Percentiles rank a stretch among this genome's conserved stretches.
phyloP scores from a whole-genome alignment of 2,329 filamentous ascomycete genomes.

The Tolypocladium capitatum region DNA sequence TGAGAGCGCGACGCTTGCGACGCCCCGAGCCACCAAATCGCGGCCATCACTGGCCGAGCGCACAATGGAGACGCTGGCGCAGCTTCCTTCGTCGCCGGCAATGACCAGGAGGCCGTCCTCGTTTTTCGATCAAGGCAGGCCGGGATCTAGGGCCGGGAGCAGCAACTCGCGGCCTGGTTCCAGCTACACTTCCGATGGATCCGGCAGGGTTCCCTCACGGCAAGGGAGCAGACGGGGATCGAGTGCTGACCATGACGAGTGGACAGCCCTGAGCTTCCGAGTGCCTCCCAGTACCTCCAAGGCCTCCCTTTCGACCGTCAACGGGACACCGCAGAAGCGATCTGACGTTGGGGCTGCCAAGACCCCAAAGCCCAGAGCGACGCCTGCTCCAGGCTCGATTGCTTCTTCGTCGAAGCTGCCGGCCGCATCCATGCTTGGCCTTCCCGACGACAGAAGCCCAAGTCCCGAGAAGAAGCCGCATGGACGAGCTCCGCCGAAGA shows the following conservation, averaged over 20 bases:
- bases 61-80: conserved; percentile 72
- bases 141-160: conserved; percentile 33
- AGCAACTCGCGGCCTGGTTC: conserved; percentile 38
- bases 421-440: conserved; percentile 9
- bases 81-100: conserved; percentile 65
- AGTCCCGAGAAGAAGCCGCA: conserved; percentile 24
- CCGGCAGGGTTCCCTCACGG: conserved; percentile 34
- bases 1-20: conserved; percentile 2
- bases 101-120: conserved; percentile 52
- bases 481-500: conserved; percentile 18
- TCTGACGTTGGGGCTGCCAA: conserved; percentile 9
- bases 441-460: conserved; percentile 16
- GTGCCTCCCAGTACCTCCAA: conserved; percentile 30
- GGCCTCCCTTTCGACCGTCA: conserved; percentile 27
- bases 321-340: conserved; percentile 27
- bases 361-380: conserved; percentile 12
- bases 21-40: conserved; percentile 12
- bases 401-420: conserved; percentile 12
- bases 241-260: conserved; percentile 33
- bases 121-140: conserved; percentile 57
- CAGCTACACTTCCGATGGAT: conserved; percentile 49
- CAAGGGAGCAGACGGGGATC: conserved; percentile 42
- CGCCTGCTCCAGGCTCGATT: conserved; percentile 11
- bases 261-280: conserved; percentile 23
- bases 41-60: conserved; percentile 62